Evolutionary conservation across 2,329 filamentous ascomycete species (phyloP).

Genomic region (Monosporascus sp.): DNA sequence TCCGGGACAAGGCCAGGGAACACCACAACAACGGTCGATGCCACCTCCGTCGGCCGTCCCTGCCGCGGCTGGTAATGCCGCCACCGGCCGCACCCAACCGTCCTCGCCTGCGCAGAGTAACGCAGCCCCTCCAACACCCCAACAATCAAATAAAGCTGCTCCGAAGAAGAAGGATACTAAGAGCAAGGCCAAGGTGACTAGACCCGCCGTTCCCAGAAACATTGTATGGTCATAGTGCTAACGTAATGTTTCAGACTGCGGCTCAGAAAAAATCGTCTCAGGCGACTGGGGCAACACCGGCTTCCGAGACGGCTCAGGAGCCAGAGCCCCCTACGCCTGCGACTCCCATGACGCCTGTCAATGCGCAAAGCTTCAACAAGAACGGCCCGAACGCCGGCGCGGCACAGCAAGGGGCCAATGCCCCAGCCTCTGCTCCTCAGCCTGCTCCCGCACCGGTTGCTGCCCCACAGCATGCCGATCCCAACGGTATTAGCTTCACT

Average conservation of each 20-base stretch:
- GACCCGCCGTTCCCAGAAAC: not conserved
- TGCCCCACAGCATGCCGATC: conserved; percentile 41
- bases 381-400: conserved; percentile 37
- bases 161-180: conserved; percentile 74
- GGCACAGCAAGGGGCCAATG: conserved; percentile 33
- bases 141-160: conserved; percentile 64
- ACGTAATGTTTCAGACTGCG: conserved; percentile 37
- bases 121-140: conserved; percentile 70
- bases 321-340: conserved; percentile 55
- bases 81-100: conserved; percentile 49
- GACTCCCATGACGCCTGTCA: conserved; percentile 58
- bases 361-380: conserved; percentile 43
- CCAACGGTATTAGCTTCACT: conserved; percentile 38
- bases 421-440: conserved; percentile 38
- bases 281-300: conserved; percentile 50
- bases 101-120: conserved; percentile 59
- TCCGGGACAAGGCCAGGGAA: conserved; percentile 55
- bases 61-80: conserved; percentile 33
- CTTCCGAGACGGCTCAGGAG: conserved; percentile 49
- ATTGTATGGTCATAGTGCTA: conserved; percentile 15
- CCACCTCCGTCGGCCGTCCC: conserved; percentile 58
- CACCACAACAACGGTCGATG: conserved; percentile 68
- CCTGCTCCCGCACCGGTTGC: conserved; percentile 38
- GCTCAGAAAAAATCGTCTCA: conserved; percentile 60
- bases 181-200: conserved; percentile 62